Base-by-base conservation (phyloP, 768 basidiomycete species). In the Lactifluus hygrophoroides region DNA sequence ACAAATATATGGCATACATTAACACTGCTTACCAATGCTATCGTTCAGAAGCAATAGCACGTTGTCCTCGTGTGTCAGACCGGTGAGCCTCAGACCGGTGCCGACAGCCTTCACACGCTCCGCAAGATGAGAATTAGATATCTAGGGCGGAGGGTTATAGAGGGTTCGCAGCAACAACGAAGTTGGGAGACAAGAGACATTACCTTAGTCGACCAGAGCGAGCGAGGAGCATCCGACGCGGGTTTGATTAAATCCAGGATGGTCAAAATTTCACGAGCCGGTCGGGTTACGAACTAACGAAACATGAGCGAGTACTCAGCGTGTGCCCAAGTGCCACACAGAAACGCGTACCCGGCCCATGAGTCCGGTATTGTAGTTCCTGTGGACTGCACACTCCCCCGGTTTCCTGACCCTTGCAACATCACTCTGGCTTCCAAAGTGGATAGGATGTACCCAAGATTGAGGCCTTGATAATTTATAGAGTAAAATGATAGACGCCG, bases 381-480 rank as follows among this genome's bases (percentile, higher is more conserved):
- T 81, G 70, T 94, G 95, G 17, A 94, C 76, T 0, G 91, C 90
- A 65, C 90, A 93, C 73, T 94, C 88, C 8, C 80, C 77, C 13
- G 86, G 78, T 66, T 89, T 85, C 53, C 94, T 76, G 3, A 94
- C 90, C 51, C 85, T 78, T 14, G 84, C 85, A 27, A 87, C 86
- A 69, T 96, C 94, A 65, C 90, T 91, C 77, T 97, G 94, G 50
- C 92, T 76, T 7, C 94, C 93, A 1, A 96, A 80, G 9, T 95
- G 78, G 63, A 97, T 88, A n/a, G 94, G 94, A 67, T 96, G 94
- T 0, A 94, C 92, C 43, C 94, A 81, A 2, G 87, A 85, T 64
- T 88, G 87, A 3, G 87, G 88, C 64, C 80, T 88, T 73, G 90
- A 88, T 60, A 89, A 73, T 68, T 83, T 90, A 67, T 84, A 84